These are phyloP conservation scores for Cucumis melo DNA, from an alignment of 306 rosid genomes.

Conservation along the genomic window DNA sequence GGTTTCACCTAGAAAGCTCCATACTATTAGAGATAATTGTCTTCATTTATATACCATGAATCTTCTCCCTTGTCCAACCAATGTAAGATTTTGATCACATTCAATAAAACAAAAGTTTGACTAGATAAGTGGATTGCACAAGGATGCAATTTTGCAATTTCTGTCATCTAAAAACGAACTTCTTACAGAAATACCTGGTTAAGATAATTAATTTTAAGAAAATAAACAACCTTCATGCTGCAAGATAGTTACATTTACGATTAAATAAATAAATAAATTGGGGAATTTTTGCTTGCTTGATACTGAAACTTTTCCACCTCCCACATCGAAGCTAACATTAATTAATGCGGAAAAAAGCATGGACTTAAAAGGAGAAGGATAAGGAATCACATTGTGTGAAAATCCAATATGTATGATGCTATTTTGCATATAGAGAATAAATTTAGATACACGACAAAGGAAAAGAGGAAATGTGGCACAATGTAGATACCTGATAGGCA, in stretches of 20 bases:
- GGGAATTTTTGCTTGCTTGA: not conserved
- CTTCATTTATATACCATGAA: no score
- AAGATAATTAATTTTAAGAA: not conserved
- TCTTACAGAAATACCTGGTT: not conserved
- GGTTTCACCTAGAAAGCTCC: no score
- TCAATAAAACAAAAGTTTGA: not conserved
- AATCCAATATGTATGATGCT: not conserved
- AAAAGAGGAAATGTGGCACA: not conserved
- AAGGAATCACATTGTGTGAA: not conserved
- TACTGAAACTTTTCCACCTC: not conserved
- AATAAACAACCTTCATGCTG: not conserved
- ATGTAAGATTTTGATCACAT: no score
- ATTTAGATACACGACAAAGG: not conserved
- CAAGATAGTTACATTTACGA: not conserved
- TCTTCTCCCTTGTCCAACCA: no score
- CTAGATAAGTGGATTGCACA: not conserved
- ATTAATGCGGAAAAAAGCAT: not conserved
- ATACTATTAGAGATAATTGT: no score
- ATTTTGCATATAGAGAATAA: not conserved
- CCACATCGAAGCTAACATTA: not conserved
- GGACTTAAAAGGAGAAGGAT: not conserved
- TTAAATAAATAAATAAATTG: not conserved
- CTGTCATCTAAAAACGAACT: not conserved
- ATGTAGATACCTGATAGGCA: slow-evolving; percentile 56
- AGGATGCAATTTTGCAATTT: not conserved